A percentile compares a stretch with the other conserved stretches of the same genome.
phyloP scores from a whole-genome alignment of 2,329 filamentous ascomycete species.

The Phyllosticta paracitricarpa region DNA sequence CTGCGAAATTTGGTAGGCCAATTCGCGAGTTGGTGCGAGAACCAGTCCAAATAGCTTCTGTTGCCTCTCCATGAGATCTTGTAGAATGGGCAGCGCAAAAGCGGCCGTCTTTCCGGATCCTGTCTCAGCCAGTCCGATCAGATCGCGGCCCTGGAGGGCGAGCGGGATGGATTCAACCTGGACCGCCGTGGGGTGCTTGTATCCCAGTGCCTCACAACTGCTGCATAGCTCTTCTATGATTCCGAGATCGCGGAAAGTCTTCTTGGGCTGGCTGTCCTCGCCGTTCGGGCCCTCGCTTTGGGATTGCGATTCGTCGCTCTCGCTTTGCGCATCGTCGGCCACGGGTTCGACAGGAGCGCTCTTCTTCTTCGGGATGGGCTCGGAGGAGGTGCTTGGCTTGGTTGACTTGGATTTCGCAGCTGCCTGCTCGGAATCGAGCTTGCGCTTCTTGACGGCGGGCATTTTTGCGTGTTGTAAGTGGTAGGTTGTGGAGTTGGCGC shows the following conservation, averaged over 20 bases:
- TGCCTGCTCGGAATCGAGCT: conserved; percentile 21
- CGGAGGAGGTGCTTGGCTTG: not conserved
- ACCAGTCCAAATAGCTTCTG: conserved; percentile 81
- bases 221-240: conserved; percentile 82
- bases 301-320: conserved; percentile 16
- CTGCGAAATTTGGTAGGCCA: conserved; percentile 84
- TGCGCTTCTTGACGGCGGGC: conserved; percentile 34
- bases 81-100: conserved; percentile 86
- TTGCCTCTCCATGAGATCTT: conserved; percentile 77
- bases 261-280: conserved; percentile 30
- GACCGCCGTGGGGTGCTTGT: conserved; percentile 80
- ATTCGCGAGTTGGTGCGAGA: conserved; percentile 83
- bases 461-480: conserved; percentile 17
- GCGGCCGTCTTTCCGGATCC: conserved; percentile 94
- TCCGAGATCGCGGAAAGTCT: conserved; percentile 63
- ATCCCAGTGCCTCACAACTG: conserved; percentile 72
- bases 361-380: not conserved
- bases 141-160: conserved; percentile 69
- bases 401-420: not conserved
- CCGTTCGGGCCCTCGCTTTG: conserved; percentile 13
- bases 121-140: conserved; percentile 91
- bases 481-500: not conserved
- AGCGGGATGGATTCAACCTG: conserved; percentile 75
- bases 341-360: conserved; percentile 11
- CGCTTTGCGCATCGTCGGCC: conserved; percentile 12